phyloP scores from a whole-genome alignment of 1,284 basidiomycete species.

The Boletus mariae region DNA sequence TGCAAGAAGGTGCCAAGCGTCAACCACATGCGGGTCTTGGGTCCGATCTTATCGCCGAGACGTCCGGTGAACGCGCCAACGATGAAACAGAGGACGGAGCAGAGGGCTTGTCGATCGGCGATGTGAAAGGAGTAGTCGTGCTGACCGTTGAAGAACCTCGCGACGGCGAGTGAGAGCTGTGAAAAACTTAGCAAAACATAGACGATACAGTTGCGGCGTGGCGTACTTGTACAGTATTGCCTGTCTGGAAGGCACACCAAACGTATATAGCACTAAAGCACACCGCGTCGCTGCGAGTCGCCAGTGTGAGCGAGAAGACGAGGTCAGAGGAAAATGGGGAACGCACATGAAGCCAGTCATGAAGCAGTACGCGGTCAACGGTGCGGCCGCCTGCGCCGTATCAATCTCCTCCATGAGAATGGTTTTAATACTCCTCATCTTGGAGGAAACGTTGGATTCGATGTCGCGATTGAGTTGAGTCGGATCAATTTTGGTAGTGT shows the following conservation, averaged over 20 bases:
- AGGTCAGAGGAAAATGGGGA: not conserved
- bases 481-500: not conserved
- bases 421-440: slow-evolving; percentile 14
- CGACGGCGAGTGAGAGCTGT: slow-evolving; percentile 60
- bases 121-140: slow-evolving; percentile 63
- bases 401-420: slow-evolving; percentile 57
- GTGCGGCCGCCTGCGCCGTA: slow-evolving; percentile 50
- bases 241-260: slow-evolving; percentile 87
- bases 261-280: slow-evolving; percentile 80
- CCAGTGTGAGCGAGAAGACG: not conserved
- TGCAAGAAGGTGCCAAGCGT: slow-evolving; percentile 68
- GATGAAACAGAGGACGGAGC: slow-evolving; percentile 72
- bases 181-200: slow-evolving; percentile 20
- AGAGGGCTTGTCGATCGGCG: slow-evolving; percentile 78
- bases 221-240: slow-evolving; percentile 63
- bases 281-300: slow-evolving; percentile 53
- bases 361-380: slow-evolving; percentile 75
- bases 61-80: slow-evolving; percentile 71
- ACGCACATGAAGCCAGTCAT: slow-evolving; percentile 82
- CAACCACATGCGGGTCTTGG: slow-evolving; percentile 75
- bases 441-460: slow-evolving; percentile 7
- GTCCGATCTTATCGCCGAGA: slow-evolving; percentile 66
- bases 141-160: slow-evolving; percentile 60
- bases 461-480: slow-evolving; percentile 2
- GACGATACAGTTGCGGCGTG: slow-evolving; percentile 10